A percentile compares a stretch with the other conserved stretches of the same genome.
Evolutionary conservation across 2,329 filamentous ascomycete genomes (phyloP).

Genomic region (Diaporthe australafricana): DNA sequence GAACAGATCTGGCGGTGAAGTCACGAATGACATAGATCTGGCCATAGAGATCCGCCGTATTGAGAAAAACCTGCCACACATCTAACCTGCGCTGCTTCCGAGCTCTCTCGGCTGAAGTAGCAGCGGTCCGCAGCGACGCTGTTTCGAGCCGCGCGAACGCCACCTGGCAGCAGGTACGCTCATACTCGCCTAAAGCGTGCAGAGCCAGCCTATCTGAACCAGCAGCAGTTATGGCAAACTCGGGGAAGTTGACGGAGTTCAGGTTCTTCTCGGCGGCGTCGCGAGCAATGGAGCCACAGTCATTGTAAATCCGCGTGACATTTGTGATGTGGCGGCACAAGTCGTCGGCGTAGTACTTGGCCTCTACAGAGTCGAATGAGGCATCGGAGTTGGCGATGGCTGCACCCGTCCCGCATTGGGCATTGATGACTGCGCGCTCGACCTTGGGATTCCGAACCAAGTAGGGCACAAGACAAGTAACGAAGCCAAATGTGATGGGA

Average conservation of each 20-base stretch:
- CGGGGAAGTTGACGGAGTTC: constrained; percentile 47
- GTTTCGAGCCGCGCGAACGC: neutral
- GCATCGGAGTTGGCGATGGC: neutral
- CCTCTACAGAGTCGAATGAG: neutral
- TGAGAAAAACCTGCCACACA: constrained; percentile 44
- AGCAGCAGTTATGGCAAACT: neutral
- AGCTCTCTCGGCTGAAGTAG: neutral
- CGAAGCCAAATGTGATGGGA: too few species aligned
- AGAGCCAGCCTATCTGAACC: neutral
- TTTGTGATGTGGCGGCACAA: constrained; percentile 41
- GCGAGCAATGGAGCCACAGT: constrained; percentile 46
- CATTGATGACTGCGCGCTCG: neutral
- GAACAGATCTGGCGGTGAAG: neutral
- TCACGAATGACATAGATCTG: constrained; percentile 51
- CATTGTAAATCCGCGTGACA: constrained; percentile 49
- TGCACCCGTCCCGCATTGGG: too few species aligned
- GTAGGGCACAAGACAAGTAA: too few species aligned
- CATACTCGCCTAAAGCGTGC: constrained; percentile 3
- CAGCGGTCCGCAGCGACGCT: neutral
- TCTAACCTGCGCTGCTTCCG: neutral
- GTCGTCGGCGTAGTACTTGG: neutral
- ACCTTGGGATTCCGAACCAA: too few species aligned
- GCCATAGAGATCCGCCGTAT: constrained; percentile 50
- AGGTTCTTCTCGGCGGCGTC: constrained; percentile 47
- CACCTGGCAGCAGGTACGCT: neutral